Conservation (phyloP, 306 rosid species). For the Notholithocarpus densiflorus region DNA sequence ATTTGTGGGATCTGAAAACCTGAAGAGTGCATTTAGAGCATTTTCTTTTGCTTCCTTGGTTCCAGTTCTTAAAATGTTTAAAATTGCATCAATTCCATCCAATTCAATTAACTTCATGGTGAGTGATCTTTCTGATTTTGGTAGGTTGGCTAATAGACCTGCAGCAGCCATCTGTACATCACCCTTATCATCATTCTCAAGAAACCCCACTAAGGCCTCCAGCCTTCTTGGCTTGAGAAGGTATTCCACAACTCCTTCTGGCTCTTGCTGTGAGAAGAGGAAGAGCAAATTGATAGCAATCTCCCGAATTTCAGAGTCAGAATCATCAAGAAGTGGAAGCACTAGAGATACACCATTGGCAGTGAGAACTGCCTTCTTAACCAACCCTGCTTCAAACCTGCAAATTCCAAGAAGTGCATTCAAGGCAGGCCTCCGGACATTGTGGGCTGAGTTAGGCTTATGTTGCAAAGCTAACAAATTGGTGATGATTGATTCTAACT, state of each 20-base stretch:
- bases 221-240: slow-evolving; percentile 82
- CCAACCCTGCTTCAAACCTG: slow-evolving; percentile 63
- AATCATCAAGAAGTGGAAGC: slow-evolving; percentile 71
- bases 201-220: slow-evolving; percentile 81
- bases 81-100: slow-evolving; percentile 65
- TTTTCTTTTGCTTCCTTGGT: slow-evolving; percentile 73
- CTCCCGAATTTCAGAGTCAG: slow-evolving; percentile 64
- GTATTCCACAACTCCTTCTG: slow-evolving; percentile 76
- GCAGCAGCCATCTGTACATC: slow-evolving; percentile 82
- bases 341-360: slow-evolving; percentile 60
- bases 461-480: slow-evolving; percentile 48
- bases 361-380: slow-evolving; percentile 70
- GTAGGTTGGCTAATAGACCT: slow-evolving; percentile 75
- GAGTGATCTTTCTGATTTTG: slow-evolving; percentile 61
- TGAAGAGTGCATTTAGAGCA: slow-evolving; percentile 85
- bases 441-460: slow-evolving; percentile 37
- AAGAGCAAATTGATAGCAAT: slow-evolving; percentile 62
- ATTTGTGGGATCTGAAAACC: slow-evolving; percentile 79
- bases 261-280: slow-evolving; percentile 80
- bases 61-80: slow-evolving; percentile 58
- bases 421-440: slow-evolving; percentile 55
- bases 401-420: slow-evolving; percentile 71
- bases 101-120: slow-evolving; percentile 57
- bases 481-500: slow-evolving; percentile 59
- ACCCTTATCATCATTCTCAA: slow-evolving; percentile 55